Conservation (phyloP, 2,329 filamentous ascomycete species). For the Macrophomina pseudophaseolina region DNA sequence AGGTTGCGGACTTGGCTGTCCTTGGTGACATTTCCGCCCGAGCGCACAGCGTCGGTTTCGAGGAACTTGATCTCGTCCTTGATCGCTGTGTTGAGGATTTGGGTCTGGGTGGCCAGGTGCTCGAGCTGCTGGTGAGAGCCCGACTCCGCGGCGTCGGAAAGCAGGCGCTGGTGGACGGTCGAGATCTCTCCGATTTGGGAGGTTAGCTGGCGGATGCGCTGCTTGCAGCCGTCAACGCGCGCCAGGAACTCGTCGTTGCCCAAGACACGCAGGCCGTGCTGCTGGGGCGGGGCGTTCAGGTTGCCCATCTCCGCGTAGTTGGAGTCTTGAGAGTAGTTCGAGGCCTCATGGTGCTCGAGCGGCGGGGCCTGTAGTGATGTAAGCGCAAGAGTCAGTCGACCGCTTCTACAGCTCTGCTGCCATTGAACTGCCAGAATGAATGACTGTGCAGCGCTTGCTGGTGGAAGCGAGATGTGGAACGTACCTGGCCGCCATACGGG, state of each 20-base stretch:
- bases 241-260: conserved; percentile 70
- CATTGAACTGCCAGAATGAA: neutral
- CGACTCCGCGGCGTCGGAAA: conserved; percentile 65
- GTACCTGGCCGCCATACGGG: conserved; percentile 43
- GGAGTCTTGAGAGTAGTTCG: conserved; percentile 46
- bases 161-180: conserved; percentile 72
- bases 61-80: conserved; percentile 79
- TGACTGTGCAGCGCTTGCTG: neutral
- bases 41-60: conserved; percentile 71
- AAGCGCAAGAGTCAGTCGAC: conserved; percentile 35
- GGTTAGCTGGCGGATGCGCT: conserved; percentile 70
- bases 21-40: conserved; percentile 69
- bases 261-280: conserved; percentile 56
- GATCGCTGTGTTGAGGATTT: conserved; percentile 75
- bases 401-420: conserved; percentile 4
- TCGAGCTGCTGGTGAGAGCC: conserved; percentile 63
- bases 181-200: conserved; percentile 70
- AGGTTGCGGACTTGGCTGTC: conserved; percentile 70
- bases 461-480: neutral
- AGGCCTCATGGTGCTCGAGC: conserved; percentile 40
- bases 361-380: conserved; percentile 32
- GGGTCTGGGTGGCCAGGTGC: conserved; percentile 70
- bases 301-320: conserved; percentile 39
- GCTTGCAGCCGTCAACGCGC: conserved; percentile 69
- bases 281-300: conserved; percentile 21